A percentile compares a stretch with the other conserved stretches of the same genome.
Conservation (phyloP, 441 rosid genomes). For the Gossypium aridum region DNA sequence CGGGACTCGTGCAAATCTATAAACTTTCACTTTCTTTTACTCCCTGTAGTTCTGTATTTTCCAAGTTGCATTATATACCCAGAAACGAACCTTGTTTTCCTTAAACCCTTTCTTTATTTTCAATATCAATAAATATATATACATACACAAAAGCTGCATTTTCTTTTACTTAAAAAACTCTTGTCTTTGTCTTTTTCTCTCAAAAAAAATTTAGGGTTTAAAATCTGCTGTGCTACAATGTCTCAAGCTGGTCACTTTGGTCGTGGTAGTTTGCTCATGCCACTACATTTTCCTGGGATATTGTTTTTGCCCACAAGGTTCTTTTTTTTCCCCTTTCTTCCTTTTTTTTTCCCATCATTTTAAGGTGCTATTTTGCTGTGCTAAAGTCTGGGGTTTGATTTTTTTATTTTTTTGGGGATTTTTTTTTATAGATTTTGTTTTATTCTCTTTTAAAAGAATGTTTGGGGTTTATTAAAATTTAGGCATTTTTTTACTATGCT, state of each 20-base stretch:
- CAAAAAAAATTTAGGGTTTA: slow-evolving; percentile 22
- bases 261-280: slow-evolving; percentile 17
- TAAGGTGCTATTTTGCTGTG: not conserved
- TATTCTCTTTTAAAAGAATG: not conserved
- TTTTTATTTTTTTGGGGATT: no score
- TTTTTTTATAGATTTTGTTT: no score
- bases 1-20: slow-evolving; percentile 20
- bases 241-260: slow-evolving; percentile 14
- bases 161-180: not conserved
- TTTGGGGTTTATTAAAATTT: not conserved
- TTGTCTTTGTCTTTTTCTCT: not conserved
- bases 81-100: slow-evolving; percentile 11
- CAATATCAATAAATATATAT: not conserved
- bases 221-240: slow-evolving; percentile 19
- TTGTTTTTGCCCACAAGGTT: slow-evolving; percentile 27
- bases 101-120: not conserved
- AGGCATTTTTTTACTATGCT: not conserved
- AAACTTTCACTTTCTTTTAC: not conserved
- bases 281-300: slow-evolving; percentile 6
- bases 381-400: not conserved
- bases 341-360: not conserved
- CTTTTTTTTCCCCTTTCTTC: not conserved
- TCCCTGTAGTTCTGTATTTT: not conserved
- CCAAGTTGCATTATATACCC: not conserved
- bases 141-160: not conserved